Evolutionary conservation across 345 rosid genomes (phyloP).

Genomic region (Limnanthes douglasii): DNA sequence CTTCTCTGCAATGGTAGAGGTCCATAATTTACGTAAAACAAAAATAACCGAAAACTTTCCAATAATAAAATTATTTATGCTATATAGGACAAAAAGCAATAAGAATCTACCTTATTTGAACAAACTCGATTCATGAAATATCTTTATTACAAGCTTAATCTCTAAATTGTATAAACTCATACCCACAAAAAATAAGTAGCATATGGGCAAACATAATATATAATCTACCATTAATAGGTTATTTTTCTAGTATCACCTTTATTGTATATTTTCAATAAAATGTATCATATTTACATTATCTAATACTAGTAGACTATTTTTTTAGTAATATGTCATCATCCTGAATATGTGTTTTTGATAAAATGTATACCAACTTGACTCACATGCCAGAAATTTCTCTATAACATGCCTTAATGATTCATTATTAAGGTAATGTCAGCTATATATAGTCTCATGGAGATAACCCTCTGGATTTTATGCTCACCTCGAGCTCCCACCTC

Average conservation of each 20-base stretch:
- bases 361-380: no score
- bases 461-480: slow-evolving; percentile 96
- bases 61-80: background rate
- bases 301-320: no score
- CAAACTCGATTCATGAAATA: slow-evolving; percentile 61
- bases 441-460: slow-evolving; percentile 70
- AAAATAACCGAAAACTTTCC: background rate
- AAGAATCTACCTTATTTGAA: slow-evolving; percentile 41
- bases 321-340: no score
- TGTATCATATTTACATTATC: background rate
- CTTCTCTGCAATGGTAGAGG: slow-evolving; percentile 42
- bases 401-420: slow-evolving; percentile 57
- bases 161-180: slow-evolving; percentile 15
- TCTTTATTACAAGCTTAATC: slow-evolving; percentile 57
- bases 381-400: slow-evolving; percentile 47
- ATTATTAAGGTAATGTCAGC: slow-evolving; percentile 72
- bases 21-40: slow-evolving; percentile 34
- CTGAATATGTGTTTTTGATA: no score
- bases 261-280: background rate
- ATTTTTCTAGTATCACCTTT: background rate
- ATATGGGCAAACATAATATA: background rate
- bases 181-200: background rate
- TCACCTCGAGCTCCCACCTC: slow-evolving; percentile 99
- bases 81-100: background rate
- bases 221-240: background rate